These are phyloP conservation scores for Pythium chondricola DNA, from an alignment of 352 stramenopile genomes.

Conservation along the genomic window DNA sequence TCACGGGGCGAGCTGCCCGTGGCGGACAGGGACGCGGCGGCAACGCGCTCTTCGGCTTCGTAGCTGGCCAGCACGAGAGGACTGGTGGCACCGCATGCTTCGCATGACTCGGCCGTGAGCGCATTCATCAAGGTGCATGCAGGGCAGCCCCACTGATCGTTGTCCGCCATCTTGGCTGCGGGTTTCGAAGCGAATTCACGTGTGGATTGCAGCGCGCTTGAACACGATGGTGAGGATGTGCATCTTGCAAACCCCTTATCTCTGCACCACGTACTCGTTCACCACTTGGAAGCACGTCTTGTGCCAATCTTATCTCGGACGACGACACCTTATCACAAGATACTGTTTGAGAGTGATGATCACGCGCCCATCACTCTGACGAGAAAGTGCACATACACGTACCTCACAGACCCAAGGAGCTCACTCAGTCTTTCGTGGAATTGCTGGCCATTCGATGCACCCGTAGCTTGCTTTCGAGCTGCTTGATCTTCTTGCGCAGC, in stretches of 20 bases:
- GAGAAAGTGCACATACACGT: no score
- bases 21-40: conserved; percentile 7
- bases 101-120: conserved; percentile 44
- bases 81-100: conserved; percentile 60
- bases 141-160: conserved; percentile 41
- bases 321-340: no score
- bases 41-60: conserved; percentile 32
- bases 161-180: conserved; percentile 20
- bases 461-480: conserved; percentile 50
- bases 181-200: no score
- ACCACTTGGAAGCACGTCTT: no score
- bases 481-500: conserved; percentile 52
- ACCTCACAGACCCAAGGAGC: not conserved
- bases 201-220: no score
- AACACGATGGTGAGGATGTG: no score
- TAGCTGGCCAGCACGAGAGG: conserved; percentile 60
- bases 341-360: no score
- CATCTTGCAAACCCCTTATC: not conserved
- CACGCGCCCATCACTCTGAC: no score
- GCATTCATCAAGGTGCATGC: conserved; percentile 59
- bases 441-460: conserved; percentile 33
- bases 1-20: not conserved
- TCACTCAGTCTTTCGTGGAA: not conserved
- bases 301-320: no score
- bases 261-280: not conserved